These are phyloP conservation scores for Fusarium chaquense DNA, from an alignment of 2,329 filamentous ascomycete genomes.

Conservation along the genomic window DNA sequence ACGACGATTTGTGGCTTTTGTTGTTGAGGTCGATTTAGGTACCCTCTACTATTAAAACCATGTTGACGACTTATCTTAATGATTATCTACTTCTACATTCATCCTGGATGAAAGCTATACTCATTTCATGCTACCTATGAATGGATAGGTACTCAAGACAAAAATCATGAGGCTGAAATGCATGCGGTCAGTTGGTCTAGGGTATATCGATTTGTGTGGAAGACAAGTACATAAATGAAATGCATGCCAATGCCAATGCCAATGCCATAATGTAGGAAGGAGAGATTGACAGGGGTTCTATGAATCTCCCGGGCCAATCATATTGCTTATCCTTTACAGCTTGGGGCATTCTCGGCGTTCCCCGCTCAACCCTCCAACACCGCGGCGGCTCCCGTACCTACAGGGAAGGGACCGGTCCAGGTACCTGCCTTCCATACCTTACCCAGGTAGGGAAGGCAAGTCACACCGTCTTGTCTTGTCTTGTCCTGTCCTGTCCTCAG, in stretches of 20 bases:
- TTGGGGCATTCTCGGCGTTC: conserved; percentile 39
- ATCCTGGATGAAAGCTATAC: neutral
- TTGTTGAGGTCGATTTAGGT: neutral
- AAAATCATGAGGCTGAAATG: conserved; percentile 3
- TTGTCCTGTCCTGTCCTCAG: conserved; percentile 1
- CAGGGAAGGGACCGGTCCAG: conserved; percentile 8
- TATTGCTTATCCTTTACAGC: conserved; percentile 1
- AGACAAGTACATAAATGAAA: neutral
- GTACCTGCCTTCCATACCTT: conserved; percentile 2
- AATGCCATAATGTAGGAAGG: conserved; percentile 24
- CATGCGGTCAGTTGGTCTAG: conserved; percentile 16
- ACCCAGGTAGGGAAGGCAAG: conserved; percentile 33
- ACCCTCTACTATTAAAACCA: neutral
- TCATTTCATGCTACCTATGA: neutral
- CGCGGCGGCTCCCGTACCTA: conserved; percentile 42
- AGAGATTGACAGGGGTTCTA: conserved; percentile 25
- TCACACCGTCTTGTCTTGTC: conserved; percentile 33
- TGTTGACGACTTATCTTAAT: neutral
- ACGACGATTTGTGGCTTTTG: neutral
- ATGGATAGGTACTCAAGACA: neutral
- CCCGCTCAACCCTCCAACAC: conserved; percentile 43
- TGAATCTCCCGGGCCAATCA: conserved; percentile 36
- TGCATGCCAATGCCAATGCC: conserved; percentile 10
- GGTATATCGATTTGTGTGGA: conserved; percentile 20
- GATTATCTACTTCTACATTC: neutral